Evolutionary conservation across 2,329 filamentous ascomycete genomes (phyloP), one percentile per base, ranked within the genome.

Genomic region (Metarhizium brunneum): DNA sequence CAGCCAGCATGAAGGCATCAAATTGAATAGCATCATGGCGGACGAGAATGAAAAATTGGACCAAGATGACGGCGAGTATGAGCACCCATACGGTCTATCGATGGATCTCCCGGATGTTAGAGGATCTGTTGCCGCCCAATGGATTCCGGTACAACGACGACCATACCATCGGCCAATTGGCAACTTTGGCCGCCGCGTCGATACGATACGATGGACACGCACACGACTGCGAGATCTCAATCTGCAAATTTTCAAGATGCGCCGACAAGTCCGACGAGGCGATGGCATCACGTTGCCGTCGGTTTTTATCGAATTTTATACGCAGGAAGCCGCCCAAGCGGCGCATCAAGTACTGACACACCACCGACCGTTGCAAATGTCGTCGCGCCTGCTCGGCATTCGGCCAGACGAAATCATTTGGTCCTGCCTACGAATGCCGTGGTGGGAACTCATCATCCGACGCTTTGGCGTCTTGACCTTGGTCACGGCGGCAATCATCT

Each of bases 201-300:
- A 99, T 72, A 94, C 91, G 0, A 96, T 99, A 69, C 84, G 92
- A 59, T 96, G 88, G 87, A 88, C 85, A 60, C 87, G 94, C 53
- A 76, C 79, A 1, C 65, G 71, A 4, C 63, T 76, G 2, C 68
- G 69, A 30, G 66, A 73, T 2, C 63, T 76, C 14, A 75, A 73
- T 50, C 58, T 65, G 0, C 67, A 71, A 16, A 75, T 76, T 35
- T 69, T 64, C 58, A 87, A 95, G 69, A 82, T 96, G 53, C 82
- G 86, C 60, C 84, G 84, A 51, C 81, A 95, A 48, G 85, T 87
- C 53, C 86, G 88, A 0, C 79, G 88, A 58, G 85, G 90, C 35
- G 79, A 88, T 43, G 83, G 78, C 49, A 80, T 84, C 58, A 80
- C 83, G 59, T 76, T 90, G 36, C 83, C 86, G 14, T 86, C 90